These are phyloP conservation scores for Cladorrhinum sp. DNA, from an alignment of 2,329 filamentous ascomycete species.

Conservation along the genomic window DNA sequence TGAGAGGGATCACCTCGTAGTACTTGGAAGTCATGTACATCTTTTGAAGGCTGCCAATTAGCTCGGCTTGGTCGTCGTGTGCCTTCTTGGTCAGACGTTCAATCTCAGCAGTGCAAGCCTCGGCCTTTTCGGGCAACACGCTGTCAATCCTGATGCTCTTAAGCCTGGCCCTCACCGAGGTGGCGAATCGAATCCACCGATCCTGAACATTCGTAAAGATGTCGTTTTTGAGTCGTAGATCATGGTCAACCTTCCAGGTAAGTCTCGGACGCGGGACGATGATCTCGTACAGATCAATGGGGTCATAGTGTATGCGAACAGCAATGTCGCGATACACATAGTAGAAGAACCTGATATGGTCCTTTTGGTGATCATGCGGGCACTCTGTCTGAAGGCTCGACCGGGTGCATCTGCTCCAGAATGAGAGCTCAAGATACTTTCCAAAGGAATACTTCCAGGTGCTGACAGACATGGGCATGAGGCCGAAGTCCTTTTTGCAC, in stretches of 20 bases:
- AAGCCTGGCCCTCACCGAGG: slow-evolving; percentile 77
- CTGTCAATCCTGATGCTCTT: slow-evolving; percentile 89
- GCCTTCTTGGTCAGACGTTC: slow-evolving; percentile 74
- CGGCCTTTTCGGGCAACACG: slow-evolving; percentile 80
- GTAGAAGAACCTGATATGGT: slow-evolving; percentile 91
- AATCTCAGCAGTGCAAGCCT: slow-evolving; percentile 77
- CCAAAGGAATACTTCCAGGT: slow-evolving; percentile 99
- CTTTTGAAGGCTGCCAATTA: slow-evolving; percentile 77
- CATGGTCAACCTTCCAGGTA: slow-evolving; percentile 97
- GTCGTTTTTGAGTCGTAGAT: slow-evolving; percentile 88
- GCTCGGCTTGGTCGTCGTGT: slow-evolving; percentile 73
- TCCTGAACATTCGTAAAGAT: slow-evolving; percentile 79
- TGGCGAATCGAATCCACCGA: slow-evolving; percentile 80
- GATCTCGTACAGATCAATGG: slow-evolving; percentile 89
- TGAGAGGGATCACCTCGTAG: slow-evolving; percentile 94
- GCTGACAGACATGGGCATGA: slow-evolving; percentile 85
- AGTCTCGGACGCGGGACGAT: slow-evolving; percentile 85
- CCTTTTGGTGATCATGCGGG: slow-evolving; percentile 85
- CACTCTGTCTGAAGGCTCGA: slow-evolving; percentile 69
- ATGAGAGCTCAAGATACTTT: slow-evolving; percentile 95
- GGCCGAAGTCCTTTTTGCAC: slow-evolving; percentile 85
- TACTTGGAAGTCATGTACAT: slow-evolving; percentile 93
- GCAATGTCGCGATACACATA: slow-evolving; percentile 69
- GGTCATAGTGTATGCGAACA: slow-evolving; percentile 86
- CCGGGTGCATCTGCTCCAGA: slow-evolving; percentile 85